Evolutionary conservation across 108 stramenopile species (phyloP), one percentile per base, ranked within the genome.

Genomic region (Conticribra guillardii): DNA sequence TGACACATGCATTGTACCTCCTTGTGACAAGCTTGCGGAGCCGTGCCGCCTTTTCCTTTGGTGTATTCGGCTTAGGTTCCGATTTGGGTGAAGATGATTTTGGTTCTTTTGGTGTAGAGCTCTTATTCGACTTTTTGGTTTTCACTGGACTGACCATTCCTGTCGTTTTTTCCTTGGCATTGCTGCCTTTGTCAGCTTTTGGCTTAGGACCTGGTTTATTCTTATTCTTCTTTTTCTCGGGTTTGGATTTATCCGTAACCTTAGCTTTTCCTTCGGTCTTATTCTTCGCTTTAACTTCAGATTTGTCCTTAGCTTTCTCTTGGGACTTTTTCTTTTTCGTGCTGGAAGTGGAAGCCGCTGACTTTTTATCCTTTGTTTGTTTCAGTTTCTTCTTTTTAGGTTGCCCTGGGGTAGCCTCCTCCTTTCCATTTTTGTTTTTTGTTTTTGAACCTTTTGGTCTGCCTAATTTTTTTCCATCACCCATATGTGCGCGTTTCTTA

Each of bases 1-100:
- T 86, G 14, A 80, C 61, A 26, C 84, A 71, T 44, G 56, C 51
- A 48, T 74, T 78, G 64, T 78, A 84, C 24, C 51, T 54, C 32
- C 79, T 32, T 29, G 69, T 74, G 27, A 55, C 54, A 21, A 62
- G 28, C 18, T 54, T 69, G 18, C 60, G 41, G 14, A 80, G 74
- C 19, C 50, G 52, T 11, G 24, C 58, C 24, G 51, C 58, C 24
- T 32, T 47, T 21, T 68, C 68, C 53, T 71, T 80, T 29, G 75
- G 64, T 16, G 48, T 69, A 60, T 59, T 71, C 37, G 60, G 47
- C 32, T 57, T 57, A 60, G 47, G 57, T 48, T 59, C 74, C 73
- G 56, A 51, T 68, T 68, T 61, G 23, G 65, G 41, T n/a, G n/a
- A n/a, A n/a, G n/a, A n/a, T n/a, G 17, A 37, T 28, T 37, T 45